Conservation (phyloP, 2,329 filamentous ascomycete species). For the Verticillium longisporum region DNA sequence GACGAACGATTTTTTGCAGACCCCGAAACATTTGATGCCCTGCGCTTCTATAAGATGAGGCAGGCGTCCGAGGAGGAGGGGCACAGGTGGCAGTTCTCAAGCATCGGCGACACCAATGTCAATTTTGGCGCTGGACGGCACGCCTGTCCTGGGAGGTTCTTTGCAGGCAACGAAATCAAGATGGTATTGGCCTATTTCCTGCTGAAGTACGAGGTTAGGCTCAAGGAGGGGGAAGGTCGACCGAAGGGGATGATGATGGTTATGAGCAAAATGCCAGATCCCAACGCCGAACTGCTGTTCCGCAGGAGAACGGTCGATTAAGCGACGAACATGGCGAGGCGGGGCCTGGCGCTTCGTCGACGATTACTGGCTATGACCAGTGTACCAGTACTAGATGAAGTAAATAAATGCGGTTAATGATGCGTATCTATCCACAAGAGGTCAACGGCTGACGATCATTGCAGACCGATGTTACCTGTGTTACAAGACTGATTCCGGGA, state of each 20-base stretch:
- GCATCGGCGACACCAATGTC: conserved; percentile 32
- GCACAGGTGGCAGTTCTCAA: conserved; percentile 31
- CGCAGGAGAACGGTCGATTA: conserved; percentile 20
- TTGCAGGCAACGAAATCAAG: conserved; percentile 39
- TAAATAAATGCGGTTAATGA: not conserved
- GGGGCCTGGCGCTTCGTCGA: not conserved
- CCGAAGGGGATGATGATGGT: conserved; percentile 29
- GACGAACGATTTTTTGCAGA: conserved; percentile 32
- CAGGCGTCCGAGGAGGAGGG: conserved; percentile 27
- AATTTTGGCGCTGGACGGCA: conserved; percentile 41
- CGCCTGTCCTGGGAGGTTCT: conserved; percentile 42
- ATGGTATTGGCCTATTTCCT: conserved; percentile 32
- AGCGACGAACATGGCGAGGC: not conserved
- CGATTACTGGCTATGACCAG: not conserved
- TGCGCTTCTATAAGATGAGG: conserved; percentile 41
- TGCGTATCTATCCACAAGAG: not conserved
- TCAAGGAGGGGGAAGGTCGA: conserved; percentile 28
- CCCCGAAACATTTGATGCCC: conserved; percentile 37
- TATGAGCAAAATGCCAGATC: conserved; percentile 34
- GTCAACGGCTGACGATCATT: not conserved
- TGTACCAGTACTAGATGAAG: not conserved
- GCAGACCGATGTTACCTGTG: not conserved
- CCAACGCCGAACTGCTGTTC: conserved; percentile 32
- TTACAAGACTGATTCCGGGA: too few species aligned
- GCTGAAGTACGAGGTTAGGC: conserved; percentile 32